Conservation (phyloP, 768 basidiomycete genomes). For the Amanita molliuscula region DNA sequence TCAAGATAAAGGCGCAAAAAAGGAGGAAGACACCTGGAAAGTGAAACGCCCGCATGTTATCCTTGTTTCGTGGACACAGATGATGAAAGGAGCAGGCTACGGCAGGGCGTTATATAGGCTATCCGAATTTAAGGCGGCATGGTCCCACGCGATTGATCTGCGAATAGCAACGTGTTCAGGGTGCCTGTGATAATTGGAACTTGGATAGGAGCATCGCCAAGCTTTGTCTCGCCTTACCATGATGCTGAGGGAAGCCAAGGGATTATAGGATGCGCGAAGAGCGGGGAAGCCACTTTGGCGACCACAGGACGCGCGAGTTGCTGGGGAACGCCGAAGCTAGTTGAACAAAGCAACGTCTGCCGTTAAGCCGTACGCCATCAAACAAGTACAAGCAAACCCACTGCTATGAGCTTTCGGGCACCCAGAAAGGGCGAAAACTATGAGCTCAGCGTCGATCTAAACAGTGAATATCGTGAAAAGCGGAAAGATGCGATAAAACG, state of each 20-base stretch:
- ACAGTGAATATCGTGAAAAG: slow-evolving; percentile 91
- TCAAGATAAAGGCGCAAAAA: slow-evolving; percentile 52
- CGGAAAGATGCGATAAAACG: slow-evolving; percentile 98
- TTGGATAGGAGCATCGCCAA: neutral
- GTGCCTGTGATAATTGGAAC: neutral
- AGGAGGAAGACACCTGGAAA: slow-evolving; percentile 48
- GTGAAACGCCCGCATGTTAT: slow-evolving; percentile 35
- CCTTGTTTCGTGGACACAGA: neutral
- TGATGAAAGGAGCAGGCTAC: neutral
- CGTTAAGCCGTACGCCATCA: neutral
- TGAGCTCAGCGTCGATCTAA: slow-evolving; percentile 93
- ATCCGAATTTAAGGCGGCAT: neutral
- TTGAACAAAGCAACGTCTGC: neutral
- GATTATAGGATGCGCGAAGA: too few species aligned
- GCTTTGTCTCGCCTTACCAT: neutral
- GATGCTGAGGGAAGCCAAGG: too few species aligned
- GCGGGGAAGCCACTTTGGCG: neutral
- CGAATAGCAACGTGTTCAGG: neutral
- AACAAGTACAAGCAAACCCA: slow-evolving; percentile 6
- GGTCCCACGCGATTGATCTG: neutral
- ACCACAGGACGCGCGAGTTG: neutral
- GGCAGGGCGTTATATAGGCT: neutral
- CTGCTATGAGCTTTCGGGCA: slow-evolving; percentile 41
- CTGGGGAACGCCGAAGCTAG: neutral
- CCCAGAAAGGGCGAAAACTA: slow-evolving; percentile 87